These are phyloP conservation scores for Phytophthora boehmeriae DNA, from an alignment of 352 stramenopile species.

Conservation along the genomic window DNA sequence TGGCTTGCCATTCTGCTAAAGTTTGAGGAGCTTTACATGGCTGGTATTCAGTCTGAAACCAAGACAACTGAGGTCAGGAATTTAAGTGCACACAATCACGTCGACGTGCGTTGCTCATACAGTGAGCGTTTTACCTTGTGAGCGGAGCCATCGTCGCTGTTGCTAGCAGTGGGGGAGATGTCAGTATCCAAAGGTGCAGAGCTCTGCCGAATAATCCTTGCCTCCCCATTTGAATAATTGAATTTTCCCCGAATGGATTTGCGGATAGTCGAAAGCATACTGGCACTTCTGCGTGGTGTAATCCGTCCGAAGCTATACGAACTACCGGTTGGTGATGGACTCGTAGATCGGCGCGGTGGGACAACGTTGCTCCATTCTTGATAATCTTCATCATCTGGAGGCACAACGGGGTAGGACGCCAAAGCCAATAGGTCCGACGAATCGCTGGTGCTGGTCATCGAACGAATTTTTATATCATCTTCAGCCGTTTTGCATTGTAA, in stretches of 20 bases:
- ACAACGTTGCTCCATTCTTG: conserved; percentile 18
- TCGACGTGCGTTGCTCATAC: background rate
- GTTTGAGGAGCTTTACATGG: conserved; percentile 22
- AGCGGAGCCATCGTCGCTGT: conserved; percentile 1
- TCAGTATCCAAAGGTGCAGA: conserved; percentile 25
- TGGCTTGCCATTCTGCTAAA: conserved; percentile 49
- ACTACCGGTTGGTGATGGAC: conserved; percentile 16
- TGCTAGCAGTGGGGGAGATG: conserved; percentile 2
- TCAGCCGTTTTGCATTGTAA: conserved; percentile 1
- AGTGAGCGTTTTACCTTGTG: conserved; percentile 22
- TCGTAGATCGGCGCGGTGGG: conserved; percentile 23
- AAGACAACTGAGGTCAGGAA: background rate
- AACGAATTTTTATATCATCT: conserved; percentile 1
- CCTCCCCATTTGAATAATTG: conserved; percentile 23
- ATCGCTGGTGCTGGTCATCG: background rate
- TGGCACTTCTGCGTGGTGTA: conserved; percentile 35
- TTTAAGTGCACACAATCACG: conserved; percentile 2
- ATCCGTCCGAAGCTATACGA: conserved; percentile 15
- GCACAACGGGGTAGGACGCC: conserved; percentile 36
- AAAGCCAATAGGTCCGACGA: conserved; percentile 25
- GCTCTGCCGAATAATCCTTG: conserved; percentile 31
- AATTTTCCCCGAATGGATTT: conserved; percentile 51
- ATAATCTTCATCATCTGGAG: conserved; percentile 8
- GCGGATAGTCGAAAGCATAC: conserved; percentile 46
- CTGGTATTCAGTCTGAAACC: conserved; percentile 17